Base-by-base conservation (phyloP, 495 filamentous ascomycete genomes). In the Cenococcum geophilum region DNA sequence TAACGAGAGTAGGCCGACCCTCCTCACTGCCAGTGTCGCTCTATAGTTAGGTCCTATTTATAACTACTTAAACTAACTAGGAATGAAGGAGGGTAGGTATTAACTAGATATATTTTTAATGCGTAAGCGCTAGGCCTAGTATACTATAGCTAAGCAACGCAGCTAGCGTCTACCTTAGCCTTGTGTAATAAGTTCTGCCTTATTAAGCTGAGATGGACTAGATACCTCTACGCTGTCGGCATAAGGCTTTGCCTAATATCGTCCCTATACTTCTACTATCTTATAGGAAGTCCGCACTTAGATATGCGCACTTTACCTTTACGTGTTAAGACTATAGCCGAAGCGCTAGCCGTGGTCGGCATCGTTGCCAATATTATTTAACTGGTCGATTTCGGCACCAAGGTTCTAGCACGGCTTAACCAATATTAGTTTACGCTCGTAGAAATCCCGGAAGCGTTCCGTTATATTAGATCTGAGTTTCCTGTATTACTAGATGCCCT, bases 311-410 rank as follows among this genome's bases (percentile, higher is more conserved):
- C 45, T 49, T 49, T 49, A 49, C 45, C 20, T 22, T 18, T 10
- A 49, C 9, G 20, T 5, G 45, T 49, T 18, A 18, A 49, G 45
- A 49, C 45, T 8, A 60, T 60, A 47, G 58, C 58, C 34, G 58
- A 60, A 60, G 58, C 58, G 35, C 45, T 55, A 53, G 58, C 48
- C n/a, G 58, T 60, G 37, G 58, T 60, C 48, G 48, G 58, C 48
- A 53, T 50, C 43, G 48, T 60, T 25, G 43, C 58, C 48, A 53
- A 50, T 25, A 51, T 60, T 25, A 53, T 60, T 37, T 18, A 49
- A 49, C 45, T 49, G 45, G 20, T 49, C 45, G 45, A 49, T 18
- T 49, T 49, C 45, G 45, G 58, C 47, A 51, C 45, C 48, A 21
- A 27, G 58, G 48, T 60, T 37, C 34, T 60, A 25, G 54, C 32